Conservation (phyloP, 371 early-diverging fungal genomes). For the Paramicrosporidium saccamoebae region DNA sequence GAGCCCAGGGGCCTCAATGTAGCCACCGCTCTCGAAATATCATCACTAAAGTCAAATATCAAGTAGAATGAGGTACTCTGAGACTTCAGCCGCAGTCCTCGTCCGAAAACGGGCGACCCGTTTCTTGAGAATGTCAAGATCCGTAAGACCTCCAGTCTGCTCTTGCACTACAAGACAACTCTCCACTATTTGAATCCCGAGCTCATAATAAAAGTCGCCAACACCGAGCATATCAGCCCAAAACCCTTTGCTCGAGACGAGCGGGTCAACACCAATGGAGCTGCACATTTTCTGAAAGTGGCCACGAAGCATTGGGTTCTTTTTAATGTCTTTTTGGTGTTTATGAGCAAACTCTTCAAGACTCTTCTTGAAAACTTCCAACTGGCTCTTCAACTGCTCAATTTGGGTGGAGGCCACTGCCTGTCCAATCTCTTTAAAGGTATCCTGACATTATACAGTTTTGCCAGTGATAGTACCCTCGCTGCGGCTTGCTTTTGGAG, state of each 20-base stretch:
- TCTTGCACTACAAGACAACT: slow-evolving; percentile 42
- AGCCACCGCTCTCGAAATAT: slow-evolving; percentile 48
- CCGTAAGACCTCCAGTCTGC: slow-evolving; percentile 66
- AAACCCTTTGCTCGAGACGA: slow-evolving; percentile 74
- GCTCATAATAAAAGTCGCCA: slow-evolving; percentile 88
- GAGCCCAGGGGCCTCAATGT: slow-evolving; percentile 44
- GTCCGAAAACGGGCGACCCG: slow-evolving; percentile 24
- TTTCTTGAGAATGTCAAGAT: slow-evolving; percentile 27
- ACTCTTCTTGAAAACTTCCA: slow-evolving; percentile 34
- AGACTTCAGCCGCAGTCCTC: slow-evolving; percentile 8
- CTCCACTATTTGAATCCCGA: slow-evolving; percentile 65
- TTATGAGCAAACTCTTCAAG: slow-evolving; percentile 50
- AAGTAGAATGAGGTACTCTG: slow-evolving; percentile 3
- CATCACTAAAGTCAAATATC: slow-evolving; percentile 14
- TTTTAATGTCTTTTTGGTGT: slow-evolving; percentile 53
- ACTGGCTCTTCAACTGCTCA: no score
- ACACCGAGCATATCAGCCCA: slow-evolving; percentile 74
- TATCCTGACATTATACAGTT: no score
- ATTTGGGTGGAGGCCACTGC: no score
- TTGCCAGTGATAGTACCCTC: no score
- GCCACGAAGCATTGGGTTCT: slow-evolving; percentile 47
- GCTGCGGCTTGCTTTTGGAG: no score
- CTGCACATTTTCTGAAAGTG: slow-evolving; percentile 78
- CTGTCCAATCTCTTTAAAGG: no score
- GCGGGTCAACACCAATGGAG: slow-evolving; percentile 71